Conservation (phyloP, 768 basidiomycete genomes). For the Boletus sp. region DNA sequence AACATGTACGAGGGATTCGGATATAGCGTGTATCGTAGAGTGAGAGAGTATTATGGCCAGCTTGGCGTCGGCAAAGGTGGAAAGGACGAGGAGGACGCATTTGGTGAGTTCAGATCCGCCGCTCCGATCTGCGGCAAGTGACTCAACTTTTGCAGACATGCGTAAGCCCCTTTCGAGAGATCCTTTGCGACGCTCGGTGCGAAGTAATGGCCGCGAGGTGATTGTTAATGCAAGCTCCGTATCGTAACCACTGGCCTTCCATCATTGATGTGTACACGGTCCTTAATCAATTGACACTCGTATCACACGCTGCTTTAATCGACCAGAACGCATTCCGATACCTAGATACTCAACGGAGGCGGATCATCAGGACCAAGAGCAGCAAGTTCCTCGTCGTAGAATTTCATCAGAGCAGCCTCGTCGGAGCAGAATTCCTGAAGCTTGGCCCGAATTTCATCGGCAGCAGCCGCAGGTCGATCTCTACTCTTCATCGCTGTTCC, state of each 20-base stretch:
- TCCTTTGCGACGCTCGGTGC: conserved; percentile 58
- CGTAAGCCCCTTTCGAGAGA: conserved; percentile 73
- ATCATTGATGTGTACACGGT: conserved; percentile 8
- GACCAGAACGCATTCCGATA: conserved; percentile 9
- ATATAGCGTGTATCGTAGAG: conserved; percentile 89
- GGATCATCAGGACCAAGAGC: conserved; percentile 44
- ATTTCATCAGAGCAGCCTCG: conserved; percentile 46
- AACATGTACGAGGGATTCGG: conserved; percentile 90
- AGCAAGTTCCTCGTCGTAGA: conserved; percentile 74
- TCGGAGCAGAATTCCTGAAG: conserved; percentile 69
- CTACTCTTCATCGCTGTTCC: conserved; percentile 54
- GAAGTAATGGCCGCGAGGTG: conserved; percentile 71
- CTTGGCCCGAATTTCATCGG: conserved; percentile 59
- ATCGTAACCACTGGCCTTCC: conserved; percentile 25
- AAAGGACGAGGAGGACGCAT: conserved; percentile 86
- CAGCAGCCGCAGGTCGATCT: conserved; percentile 54
- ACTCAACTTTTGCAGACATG: conserved; percentile 46
- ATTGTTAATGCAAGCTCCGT: conserved; percentile 49
- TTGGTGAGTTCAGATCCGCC: conserved; percentile 56
- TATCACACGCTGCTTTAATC: conserved; percentile 9
- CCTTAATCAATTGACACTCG: background rate
- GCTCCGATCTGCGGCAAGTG: background rate
- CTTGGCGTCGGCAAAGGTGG: conserved; percentile 75
- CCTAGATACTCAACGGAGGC: conserved; percentile 44
- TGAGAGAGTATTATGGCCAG: conserved; percentile 85